phyloP scores from a whole-genome alignment of 2,329 filamentous ascomycete species.

The Pseudocercospora fijiensis region DNA sequence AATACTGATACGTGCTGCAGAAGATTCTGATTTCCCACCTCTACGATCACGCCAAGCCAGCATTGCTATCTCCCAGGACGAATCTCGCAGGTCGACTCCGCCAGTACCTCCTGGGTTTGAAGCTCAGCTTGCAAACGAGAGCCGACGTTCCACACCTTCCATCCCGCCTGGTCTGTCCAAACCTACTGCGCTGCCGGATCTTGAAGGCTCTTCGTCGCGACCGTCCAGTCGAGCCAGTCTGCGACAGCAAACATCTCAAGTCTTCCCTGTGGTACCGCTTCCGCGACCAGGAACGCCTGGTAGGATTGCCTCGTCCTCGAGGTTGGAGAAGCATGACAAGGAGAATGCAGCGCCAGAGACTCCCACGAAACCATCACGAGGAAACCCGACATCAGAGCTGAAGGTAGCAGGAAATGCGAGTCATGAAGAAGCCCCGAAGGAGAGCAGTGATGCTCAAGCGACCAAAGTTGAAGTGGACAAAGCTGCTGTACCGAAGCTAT shows the following conservation, averaged over 20 bases:
- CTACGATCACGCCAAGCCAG: conserved; percentile 29
- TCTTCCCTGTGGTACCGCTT: conserved; percentile 43
- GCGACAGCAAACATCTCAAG: conserved; percentile 34
- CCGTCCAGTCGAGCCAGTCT: conserved; percentile 41
- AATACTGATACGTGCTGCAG: conserved; percentile 27
- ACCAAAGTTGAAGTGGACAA: background rate
- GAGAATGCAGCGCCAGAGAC: conserved; percentile 22
- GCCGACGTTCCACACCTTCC: conserved; percentile 46
- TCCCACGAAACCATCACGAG: conserved; percentile 24
- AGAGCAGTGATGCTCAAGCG: background rate
- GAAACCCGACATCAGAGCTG: conserved; percentile 20
- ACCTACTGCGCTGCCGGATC: conserved; percentile 30
- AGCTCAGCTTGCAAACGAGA: conserved; percentile 35
- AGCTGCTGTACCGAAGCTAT: background rate
- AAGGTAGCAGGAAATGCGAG: conserved; percentile 16
- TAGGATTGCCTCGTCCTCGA: conserved; percentile 35
- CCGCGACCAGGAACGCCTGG: conserved; percentile 40
- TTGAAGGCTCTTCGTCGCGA: conserved; percentile 31
- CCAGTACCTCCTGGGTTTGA: conserved; percentile 41
- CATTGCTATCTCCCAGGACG: conserved; percentile 29
- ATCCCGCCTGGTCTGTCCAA: conserved; percentile 48
- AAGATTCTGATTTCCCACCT: conserved; percentile 34
- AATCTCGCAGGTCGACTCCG: conserved; percentile 37
- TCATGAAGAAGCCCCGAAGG: background rate
- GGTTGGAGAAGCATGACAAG: conserved; percentile 25